Percentiles rank a stretch among this genome's conserved stretches.
Conservation (phyloP, 164 flowering plant species). For the Litsea cubeba region DNA sequence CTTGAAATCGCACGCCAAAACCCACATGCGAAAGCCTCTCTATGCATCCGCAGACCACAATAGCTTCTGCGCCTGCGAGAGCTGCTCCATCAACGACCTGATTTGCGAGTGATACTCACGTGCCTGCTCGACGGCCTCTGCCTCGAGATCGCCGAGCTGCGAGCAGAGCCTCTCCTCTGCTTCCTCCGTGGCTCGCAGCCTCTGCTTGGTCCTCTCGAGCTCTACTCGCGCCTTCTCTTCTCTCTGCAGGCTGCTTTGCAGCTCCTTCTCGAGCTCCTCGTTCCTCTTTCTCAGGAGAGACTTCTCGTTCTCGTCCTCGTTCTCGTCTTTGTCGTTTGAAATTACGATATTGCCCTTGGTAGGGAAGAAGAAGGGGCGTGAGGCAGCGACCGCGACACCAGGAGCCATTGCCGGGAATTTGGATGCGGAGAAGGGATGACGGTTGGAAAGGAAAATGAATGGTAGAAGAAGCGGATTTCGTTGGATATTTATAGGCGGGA, state of each 20-base stretch:
- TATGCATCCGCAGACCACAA: conserved; percentile 7
- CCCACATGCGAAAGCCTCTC: background rate
- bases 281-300: conserved; percentile 37
- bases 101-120: conserved; percentile 42
- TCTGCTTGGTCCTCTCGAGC: conserved; percentile 28
- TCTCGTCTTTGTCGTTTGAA: background rate
- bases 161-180: conserved; percentile 78
- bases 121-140: conserved; percentile 65
- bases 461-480: background rate
- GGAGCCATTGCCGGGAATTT: conserved; percentile 8
- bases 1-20: background rate
- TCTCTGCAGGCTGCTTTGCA: conserved; percentile 23
- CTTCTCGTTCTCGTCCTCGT: background rate
- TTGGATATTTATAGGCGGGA: background rate
- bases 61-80: conserved; percentile 43
- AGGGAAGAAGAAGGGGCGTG: background rate
- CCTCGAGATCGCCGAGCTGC: conserved; percentile 76
- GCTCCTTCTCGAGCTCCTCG: conserved; percentile 63
- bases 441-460: background rate
- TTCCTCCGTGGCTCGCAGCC: conserved; percentile 62
- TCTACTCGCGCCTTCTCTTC: conserved; percentile 36
- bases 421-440: background rate
- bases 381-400: background rate
- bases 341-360: background rate
- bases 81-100: conserved; percentile 44